phyloP scores from a whole-genome alignment of 2,329 filamentous ascomycete genomes.

The Colletotrichum cuscutae region DNA sequence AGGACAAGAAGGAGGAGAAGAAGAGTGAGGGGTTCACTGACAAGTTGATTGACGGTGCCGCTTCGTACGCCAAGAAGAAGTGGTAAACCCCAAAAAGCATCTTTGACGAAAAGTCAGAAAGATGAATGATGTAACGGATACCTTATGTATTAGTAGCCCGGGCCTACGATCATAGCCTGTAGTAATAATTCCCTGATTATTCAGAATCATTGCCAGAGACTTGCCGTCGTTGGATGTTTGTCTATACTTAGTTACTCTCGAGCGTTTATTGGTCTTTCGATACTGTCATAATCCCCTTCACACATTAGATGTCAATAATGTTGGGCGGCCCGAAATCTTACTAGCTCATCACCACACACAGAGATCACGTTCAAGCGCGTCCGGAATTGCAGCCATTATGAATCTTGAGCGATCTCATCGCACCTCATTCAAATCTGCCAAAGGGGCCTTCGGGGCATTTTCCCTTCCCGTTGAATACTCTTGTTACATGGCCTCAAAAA shows the following conservation, averaged over 20 bases:
- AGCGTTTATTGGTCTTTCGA: background rate
- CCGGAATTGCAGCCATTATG: background rate
- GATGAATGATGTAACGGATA: slow-evolving; percentile 25
- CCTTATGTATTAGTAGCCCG: slow-evolving; percentile 18
- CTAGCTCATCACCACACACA: background rate
- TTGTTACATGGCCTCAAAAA: slow-evolving; percentile 22
- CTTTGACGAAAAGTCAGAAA: background rate
- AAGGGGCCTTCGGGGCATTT: slow-evolving; percentile 17
- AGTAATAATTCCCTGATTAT: background rate
- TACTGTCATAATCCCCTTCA: background rate
- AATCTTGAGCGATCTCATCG: background rate
- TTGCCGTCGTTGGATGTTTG: background rate
- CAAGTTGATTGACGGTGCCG: slow-evolving; percentile 31
- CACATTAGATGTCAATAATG: background rate
- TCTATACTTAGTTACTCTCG: background rate
- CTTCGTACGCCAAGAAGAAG: slow-evolving; percentile 32
- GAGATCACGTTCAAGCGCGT: background rate
- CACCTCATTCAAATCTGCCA: slow-evolving; percentile 15
- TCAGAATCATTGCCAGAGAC: background rate
- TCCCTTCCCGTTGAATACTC: slow-evolving; percentile 14
- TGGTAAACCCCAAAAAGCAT: background rate
- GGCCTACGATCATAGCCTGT: background rate
- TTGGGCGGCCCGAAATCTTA: background rate
- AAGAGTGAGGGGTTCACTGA: slow-evolving; percentile 27
- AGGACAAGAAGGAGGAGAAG: slow-evolving; percentile 22